Percentiles rank a stretch among this genome's conserved stretches.
Conservation (phyloP, 768 basidiomycete species). For the Hortiboletus flavorubellus region DNA sequence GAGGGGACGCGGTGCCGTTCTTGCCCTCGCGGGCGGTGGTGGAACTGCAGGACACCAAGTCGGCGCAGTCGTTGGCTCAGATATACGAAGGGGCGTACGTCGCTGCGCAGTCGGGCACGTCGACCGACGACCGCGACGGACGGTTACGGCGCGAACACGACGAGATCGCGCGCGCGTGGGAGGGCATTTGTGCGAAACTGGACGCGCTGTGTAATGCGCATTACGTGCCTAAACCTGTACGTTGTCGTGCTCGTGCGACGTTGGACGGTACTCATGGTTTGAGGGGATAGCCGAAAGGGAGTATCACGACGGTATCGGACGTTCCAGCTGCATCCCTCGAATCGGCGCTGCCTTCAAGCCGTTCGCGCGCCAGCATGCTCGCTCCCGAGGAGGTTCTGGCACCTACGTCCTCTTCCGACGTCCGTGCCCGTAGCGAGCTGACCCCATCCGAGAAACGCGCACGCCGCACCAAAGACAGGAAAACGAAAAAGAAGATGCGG, state of each 20-base stretch:
- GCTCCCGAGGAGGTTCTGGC: conserved; percentile 92
- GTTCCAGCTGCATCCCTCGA: conserved; percentile 80
- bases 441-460: conserved; percentile 82
- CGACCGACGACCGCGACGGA: conserved; percentile 78
- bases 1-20: conserved; percentile 79
- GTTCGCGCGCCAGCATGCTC: conserved; percentile 72
- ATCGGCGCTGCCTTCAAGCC: conserved; percentile 83
- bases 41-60: conserved; percentile 87
- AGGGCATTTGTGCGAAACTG: conserved; percentile 78
- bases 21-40: conserved; percentile 88
- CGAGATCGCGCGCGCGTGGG: conserved; percentile 82
- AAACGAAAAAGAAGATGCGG: conserved; percentile 65
- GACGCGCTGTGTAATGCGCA: conserved; percentile 95
- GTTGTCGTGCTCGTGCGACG: conserved; percentile 22
- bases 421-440: conserved; percentile 72
- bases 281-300: conserved; percentile 71
- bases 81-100: conserved; percentile 94
- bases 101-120: conserved; percentile 52
- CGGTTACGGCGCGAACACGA: conserved; percentile 87
- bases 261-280: neutral
- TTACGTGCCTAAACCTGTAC: conserved; percentile 89
- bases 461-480: conserved; percentile 63
- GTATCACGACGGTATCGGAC: conserved; percentile 81
- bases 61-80: conserved; percentile 85
- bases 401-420: conserved; percentile 45